Base-by-base conservation (phyloP, 1,139 yeast species). In the Pichia sp. region DNA sequence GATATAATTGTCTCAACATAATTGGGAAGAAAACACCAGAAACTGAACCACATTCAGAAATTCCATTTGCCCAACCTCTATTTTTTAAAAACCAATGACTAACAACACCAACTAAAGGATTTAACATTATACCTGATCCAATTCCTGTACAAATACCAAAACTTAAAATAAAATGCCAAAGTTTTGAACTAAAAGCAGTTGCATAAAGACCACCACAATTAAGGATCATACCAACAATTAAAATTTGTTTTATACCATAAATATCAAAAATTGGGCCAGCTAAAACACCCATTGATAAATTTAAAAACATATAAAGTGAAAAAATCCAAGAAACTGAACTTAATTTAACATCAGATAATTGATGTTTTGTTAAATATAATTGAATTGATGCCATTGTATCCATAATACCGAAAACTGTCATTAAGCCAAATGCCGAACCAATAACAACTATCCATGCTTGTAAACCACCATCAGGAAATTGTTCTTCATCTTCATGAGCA, bases 311-410 rank as follows among this genome's bases (percentile, higher is more conserved):
- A 55, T 73, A 74, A 16, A 80, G 55, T 1, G 87, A 78, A 58
- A 81, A 80, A 27, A 82, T 72, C 89, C 87, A 81, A 8, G 84
- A 76, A 4, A 79, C 72, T 12, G 73, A 67, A 1, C 81, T 70
- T 2, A 77, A 64, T 12, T 67, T 59, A 8, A 68, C 68, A 41
- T 67, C 53, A 2, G 67, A 63, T 42, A 80, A 63, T 59, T 79
- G 84, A 57, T 80, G 73, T 11, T 67, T 62, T 3, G 80, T 67
- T 16, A 82, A 72, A 53, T 80, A 80, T 1, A 83, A 71, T 58
- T 82, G 82, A 39, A 82, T 71, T 0, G 84, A 84, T 43, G 87
- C 87, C 42, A 80, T 63, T 0, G 84, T 70, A 55, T 82, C 82
- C 55, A 80, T 70, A 29, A 80, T 61, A 8, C 92, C 92, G 57